These are phyloP conservation scores for Grosmannia huntii DNA, from an alignment of 2,329 filamentous ascomycete genomes.

Conservation along the genomic window DNA sequence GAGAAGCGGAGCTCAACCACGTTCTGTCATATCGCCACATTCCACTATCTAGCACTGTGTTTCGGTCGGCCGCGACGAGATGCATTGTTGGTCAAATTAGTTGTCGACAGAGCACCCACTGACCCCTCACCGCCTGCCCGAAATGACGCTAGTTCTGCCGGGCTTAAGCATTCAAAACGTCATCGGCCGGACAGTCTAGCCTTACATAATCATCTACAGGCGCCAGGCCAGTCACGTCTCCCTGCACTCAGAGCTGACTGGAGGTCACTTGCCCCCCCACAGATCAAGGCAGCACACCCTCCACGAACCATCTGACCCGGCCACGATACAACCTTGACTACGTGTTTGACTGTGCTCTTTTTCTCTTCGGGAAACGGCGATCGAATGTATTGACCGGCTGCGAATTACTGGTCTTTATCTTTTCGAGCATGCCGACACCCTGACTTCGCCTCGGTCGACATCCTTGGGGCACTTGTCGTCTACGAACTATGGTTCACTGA, in stretches of 20 bases:
- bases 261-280: slow-evolving; percentile 5
- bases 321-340: not conserved
- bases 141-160: not conserved
- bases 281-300: slow-evolving; percentile 6
- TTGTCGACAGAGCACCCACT: not conserved
- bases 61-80: not conserved
- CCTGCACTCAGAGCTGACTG: not conserved
- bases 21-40: not conserved
- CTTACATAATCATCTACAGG: not conserved
- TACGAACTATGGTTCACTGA: not conserved
- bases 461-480: not conserved
- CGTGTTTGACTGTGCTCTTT: not conserved
- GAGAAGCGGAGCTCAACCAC: not conserved
- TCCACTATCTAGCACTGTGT: not conserved
- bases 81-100: not conserved
- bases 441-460: not conserved
- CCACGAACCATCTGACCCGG: slow-evolving; percentile 4
- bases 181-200: not conserved
- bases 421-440: slow-evolving; percentile 2
- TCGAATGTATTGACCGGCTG: not conserved
- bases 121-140: slow-evolving; percentile 9
- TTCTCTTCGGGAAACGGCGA: not conserved
- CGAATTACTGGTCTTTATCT: not conserved
- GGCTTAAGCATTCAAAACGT: slow-evolving; percentile 1
- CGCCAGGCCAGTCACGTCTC: not conserved